Percentiles rank a stretch among this genome's conserved stretches.
Evolutionary conservation across 192 early-diverging fungal species (phyloP).

Genomic region (Podila epicladia): DNA sequence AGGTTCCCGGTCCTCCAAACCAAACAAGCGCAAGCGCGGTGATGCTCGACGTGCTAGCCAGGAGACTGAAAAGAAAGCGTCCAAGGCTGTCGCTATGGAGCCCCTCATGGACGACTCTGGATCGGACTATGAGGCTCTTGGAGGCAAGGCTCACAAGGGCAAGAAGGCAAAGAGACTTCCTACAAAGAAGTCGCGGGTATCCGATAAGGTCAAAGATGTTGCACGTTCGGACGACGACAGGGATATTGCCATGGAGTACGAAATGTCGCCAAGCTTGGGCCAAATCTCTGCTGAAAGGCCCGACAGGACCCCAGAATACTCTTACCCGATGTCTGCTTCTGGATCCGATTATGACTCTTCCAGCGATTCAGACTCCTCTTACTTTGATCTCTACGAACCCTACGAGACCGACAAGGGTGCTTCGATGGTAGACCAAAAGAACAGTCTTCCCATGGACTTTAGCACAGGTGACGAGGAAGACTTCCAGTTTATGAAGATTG

Average conservation of each 20-base stretch:
- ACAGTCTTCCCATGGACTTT: constrained; percentile 20
- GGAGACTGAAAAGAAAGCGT: constrained; percentile 11
- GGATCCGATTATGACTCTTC: constrained; percentile 42
- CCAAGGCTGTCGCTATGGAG: not conserved
- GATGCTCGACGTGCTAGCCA: constrained; percentile 4
- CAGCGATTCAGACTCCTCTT: constrained; percentile 45
- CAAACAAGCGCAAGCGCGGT: constrained; percentile 32
- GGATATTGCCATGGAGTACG: not conserved
- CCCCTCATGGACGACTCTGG: constrained; percentile 25
- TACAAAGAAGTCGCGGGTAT: constrained; percentile 12
- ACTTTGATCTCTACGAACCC: constrained; percentile 50
- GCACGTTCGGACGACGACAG: constrained; percentile 14
- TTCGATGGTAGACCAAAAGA: constrained; percentile 12
- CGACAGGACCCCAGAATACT: constrained; percentile 41
- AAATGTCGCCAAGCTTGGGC: not conserved
- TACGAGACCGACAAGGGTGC: constrained; percentile 32
- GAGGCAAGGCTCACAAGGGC: constrained; percentile 14
- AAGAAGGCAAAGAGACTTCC: constrained; percentile 33
- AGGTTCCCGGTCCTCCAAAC: not conserved
- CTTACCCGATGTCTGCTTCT: constrained; percentile 21
- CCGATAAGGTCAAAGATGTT: constrained; percentile 17
- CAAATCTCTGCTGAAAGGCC: constrained; percentile 7
- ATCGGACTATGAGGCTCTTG: constrained; percentile 22
- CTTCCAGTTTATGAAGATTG: constrained; percentile 55
- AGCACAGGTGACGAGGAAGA: constrained; percentile 55